These are phyloP conservation scores for Capronia coronata DNA, from an alignment of 2,329 filamentous ascomycete species.

Conservation along the genomic window DNA sequence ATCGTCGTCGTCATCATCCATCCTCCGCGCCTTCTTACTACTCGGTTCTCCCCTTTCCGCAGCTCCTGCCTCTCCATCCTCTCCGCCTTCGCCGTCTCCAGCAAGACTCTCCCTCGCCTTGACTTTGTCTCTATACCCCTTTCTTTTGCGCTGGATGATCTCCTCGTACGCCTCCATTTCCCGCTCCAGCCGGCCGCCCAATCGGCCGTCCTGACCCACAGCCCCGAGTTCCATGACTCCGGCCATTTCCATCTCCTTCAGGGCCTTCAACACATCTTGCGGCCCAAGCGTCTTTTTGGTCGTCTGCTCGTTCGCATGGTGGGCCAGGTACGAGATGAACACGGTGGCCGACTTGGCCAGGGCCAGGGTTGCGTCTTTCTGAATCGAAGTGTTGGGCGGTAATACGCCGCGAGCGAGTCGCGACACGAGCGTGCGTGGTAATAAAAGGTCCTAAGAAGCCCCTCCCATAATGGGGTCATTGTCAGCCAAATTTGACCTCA, in stretches of 20 bases:
- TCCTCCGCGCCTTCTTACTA: conserved; percentile 22
- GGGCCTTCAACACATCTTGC: conserved; percentile 54
- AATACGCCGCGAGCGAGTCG: conserved; percentile 58
- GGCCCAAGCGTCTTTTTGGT: conserved; percentile 58
- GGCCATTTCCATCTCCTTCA: conserved; percentile 55
- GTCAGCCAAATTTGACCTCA: too few relatives aligned
- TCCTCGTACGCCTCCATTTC: conserved; percentile 49
- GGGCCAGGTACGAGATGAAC: conserved; percentile 53
- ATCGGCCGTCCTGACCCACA: conserved; percentile 35
- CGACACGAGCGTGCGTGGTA: conserved; percentile 57
- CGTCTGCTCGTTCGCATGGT: conserved; percentile 55
- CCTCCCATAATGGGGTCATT: too few relatives aligned
- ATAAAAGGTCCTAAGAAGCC: conserved; percentile 51
- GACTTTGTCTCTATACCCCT: conserved; percentile 33
- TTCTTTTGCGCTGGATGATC: conserved; percentile 33
- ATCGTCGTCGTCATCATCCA: conserved; percentile 8
- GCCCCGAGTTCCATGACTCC: conserved; percentile 22
- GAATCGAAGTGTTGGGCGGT: conserved; percentile 58
- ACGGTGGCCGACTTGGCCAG: conserved; percentile 61
- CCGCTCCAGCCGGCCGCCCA: conserved; percentile 52
- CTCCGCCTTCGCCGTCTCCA: conserved; percentile 47
- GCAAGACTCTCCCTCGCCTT: conserved; percentile 43
- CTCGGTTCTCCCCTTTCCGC: conserved; percentile 44
- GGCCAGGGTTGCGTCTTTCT: conserved; percentile 59
- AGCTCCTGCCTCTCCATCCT: conserved; percentile 51